Evolutionary conservation across 1,284 basidiomycete genomes (phyloP), one percentile per base, ranked within the genome.

Genomic region (Ganoderma resinaceum): DNA sequence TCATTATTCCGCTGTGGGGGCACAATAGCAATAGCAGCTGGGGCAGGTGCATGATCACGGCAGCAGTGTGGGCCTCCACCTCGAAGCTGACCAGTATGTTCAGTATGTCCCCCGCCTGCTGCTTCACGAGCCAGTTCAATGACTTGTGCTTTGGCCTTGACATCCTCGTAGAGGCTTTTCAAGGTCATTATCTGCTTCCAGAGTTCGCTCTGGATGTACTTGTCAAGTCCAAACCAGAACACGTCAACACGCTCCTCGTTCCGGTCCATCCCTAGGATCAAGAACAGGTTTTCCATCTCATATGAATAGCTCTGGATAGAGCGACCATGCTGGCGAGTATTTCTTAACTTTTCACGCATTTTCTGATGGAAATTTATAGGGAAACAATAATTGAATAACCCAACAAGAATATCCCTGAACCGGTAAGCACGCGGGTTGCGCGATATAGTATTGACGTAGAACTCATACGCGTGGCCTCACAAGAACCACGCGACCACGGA

Each of bases 301-400:
- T 78, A 75, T 1, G 78, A 66, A 59, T 78, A 84, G 5, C 75
- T 73, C 0, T 66, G 65, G 0, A 79, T 73, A 0, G 35, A 62
- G 14, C 67, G 61, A 0, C 59, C 59, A 1, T 69, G 55, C 57
- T 81, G 80, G 2, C 33, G 2, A 12, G 62, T 62, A 1, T 62
- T 58, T 2, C 63, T 29, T 14, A 79, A 71, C 37, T 73, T 65
- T 9, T 71, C 62, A 0, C 72, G 63, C 62, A 76, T 72, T 26
- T 75, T 63, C 1, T 68, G 35, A 6, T 78, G 72, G 67, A 79
- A 84, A 53, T 83, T 75, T 0, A 79, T 65, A 0, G 82, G 82
- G 76, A 86, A 86, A 61, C 83, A 84, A 65, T 82, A 81, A 66
- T 84, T 78, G 67, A 82, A 86, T 4, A 86, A 61, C 5, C 72